Percentiles rank a stretch among this genome's conserved stretches.
Conservation (phyloP, 2,329 filamentous ascomycete genomes). For the Penicillium psychrosexuale region DNA sequence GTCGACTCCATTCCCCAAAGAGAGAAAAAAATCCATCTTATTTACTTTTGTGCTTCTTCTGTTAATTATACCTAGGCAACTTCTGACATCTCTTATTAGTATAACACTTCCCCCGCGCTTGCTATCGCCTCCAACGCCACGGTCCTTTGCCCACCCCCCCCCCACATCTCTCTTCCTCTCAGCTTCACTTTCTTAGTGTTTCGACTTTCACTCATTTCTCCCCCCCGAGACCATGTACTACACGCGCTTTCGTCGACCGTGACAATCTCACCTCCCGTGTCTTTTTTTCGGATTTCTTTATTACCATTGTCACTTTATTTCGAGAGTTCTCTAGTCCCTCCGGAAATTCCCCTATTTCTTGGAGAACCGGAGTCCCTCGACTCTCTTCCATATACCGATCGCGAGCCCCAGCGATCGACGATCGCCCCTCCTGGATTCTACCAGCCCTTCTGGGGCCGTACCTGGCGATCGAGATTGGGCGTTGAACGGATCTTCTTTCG, state of each 20-base stretch:
- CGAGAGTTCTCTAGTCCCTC: background rate
- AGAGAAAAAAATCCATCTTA: conserved; percentile 6
- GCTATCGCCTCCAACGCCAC: conserved; percentile 19
- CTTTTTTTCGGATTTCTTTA: background rate
- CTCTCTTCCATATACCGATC: conserved; percentile 21
- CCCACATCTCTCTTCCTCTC: conserved; percentile 4
- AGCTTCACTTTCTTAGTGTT: background rate
- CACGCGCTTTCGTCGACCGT: conserved; percentile 20
- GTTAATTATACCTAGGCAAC: background rate
- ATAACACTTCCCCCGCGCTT: conserved; percentile 18
- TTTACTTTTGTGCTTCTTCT: background rate
- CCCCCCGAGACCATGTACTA: conserved; percentile 19
- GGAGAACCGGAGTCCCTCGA: conserved; percentile 8
- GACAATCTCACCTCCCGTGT: conserved; percentile 6
- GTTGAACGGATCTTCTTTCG: conserved; percentile 34
- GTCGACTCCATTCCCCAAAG: conserved; percentile 9
- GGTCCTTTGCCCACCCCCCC: conserved; percentile 8
- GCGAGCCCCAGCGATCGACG: conserved; percentile 32
- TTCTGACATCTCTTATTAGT: conserved; percentile 3
- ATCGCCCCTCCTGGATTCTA: conserved; percentile 52
- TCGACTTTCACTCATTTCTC: background rate
- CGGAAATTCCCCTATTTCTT: conserved; percentile 1
- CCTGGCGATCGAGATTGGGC: conserved; percentile 51
- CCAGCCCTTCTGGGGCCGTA: conserved; percentile 45
- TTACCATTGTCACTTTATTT: background rate